A percentile compares a stretch with the other conserved stretches of the same genome.
Evolutionary conservation across 2,329 filamentous ascomycete genomes (phyloP).

Genomic region (Colletotrichum lindemuthianum): DNA sequence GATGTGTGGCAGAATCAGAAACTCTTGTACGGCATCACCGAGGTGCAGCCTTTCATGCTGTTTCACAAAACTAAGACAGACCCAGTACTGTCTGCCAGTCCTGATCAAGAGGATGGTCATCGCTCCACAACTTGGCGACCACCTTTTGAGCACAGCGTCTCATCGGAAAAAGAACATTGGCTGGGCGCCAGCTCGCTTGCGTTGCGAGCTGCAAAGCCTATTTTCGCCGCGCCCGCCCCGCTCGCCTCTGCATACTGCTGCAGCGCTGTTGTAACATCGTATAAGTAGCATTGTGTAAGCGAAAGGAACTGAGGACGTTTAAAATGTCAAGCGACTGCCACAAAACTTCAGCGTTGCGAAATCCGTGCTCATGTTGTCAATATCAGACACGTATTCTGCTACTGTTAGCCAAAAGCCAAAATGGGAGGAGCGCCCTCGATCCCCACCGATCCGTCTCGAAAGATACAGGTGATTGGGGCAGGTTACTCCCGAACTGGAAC

Average conservation of each 20-base stretch:
- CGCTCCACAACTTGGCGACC: too few species aligned
- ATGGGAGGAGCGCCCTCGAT: constrained; percentile 45
- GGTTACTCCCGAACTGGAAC: constrained; percentile 60
- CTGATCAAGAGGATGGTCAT: too few species aligned
- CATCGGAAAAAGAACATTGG: background rate
- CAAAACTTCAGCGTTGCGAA: too few species aligned
- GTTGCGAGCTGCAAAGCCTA: background rate
- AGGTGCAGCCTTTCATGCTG: too few species aligned
- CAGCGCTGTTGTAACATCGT: background rate
- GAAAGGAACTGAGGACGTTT: background rate
- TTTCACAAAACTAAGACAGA: too few species aligned
- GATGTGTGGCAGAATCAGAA: too few species aligned
- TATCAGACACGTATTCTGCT: background rate
- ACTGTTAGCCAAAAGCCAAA: background rate
- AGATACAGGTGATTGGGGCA: constrained; percentile 54
- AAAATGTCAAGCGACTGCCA: background rate
- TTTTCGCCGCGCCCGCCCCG: background rate
- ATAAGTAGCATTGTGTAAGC: background rate
- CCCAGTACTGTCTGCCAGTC: too few species aligned
- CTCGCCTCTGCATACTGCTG: background rate
- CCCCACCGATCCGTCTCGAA: constrained; percentile 43
- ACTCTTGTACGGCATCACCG: too few species aligned
- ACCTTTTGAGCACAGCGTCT: background rate
- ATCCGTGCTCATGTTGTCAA: too few species aligned
- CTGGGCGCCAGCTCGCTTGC: background rate